These are phyloP conservation scores for Eragrostis nindensis DNA, from an alignment of 176 grass and related monocot genomes.

Conservation along the genomic window DNA sequence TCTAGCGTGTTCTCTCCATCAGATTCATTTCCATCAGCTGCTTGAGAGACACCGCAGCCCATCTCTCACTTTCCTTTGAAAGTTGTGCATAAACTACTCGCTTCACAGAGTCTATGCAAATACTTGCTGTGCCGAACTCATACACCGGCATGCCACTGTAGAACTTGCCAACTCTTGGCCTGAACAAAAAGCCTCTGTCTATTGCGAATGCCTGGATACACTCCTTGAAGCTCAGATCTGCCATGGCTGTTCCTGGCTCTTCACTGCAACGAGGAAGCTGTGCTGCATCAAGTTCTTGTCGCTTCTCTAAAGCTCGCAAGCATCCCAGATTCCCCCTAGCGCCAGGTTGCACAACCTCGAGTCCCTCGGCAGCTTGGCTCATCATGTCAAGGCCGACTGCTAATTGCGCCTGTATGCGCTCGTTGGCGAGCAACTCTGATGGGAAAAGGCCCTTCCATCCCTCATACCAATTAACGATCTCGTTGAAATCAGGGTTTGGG, in stretches of 20 bases:
- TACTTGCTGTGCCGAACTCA: slow-evolving; percentile 62
- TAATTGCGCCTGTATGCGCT: slow-evolving; percentile 56
- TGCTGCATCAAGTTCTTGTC: slow-evolving; percentile 48
- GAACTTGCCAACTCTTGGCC: slow-evolving; percentile 76
- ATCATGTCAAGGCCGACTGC: slow-evolving; percentile 68
- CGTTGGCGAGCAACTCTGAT: slow-evolving; percentile 66
- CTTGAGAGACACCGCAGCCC: slow-evolving; percentile 64
- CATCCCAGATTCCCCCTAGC: slow-evolving; percentile 52
- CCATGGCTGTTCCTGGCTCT: slow-evolving; percentile 6
- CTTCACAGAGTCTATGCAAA: slow-evolving; percentile 70
- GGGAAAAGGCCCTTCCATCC: slow-evolving; percentile 75
- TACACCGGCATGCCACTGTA: slow-evolving; percentile 69
- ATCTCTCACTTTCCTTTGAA: slow-evolving; percentile 47
- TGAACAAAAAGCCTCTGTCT: slow-evolving; percentile 69
- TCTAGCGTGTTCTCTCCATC: slow-evolving; percentile 19
- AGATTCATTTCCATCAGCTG: slow-evolving; percentile 76
- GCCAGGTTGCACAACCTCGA: slow-evolving; percentile 56
- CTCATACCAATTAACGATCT: slow-evolving; percentile 70
- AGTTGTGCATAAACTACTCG: slow-evolving; percentile 63
- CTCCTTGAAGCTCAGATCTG: slow-evolving; percentile 81
- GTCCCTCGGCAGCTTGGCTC: slow-evolving; percentile 68
- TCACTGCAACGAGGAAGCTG: slow-evolving; percentile 24
- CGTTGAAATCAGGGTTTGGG: slow-evolving; percentile 65
- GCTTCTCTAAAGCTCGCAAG: slow-evolving; percentile 63
- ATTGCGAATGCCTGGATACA: slow-evolving; percentile 73